Evolutionary conservation across 208 protist genomes (phyloP), one percentile per base, ranked within the genome.

Genomic region (Crithidia expoeki): DNA sequence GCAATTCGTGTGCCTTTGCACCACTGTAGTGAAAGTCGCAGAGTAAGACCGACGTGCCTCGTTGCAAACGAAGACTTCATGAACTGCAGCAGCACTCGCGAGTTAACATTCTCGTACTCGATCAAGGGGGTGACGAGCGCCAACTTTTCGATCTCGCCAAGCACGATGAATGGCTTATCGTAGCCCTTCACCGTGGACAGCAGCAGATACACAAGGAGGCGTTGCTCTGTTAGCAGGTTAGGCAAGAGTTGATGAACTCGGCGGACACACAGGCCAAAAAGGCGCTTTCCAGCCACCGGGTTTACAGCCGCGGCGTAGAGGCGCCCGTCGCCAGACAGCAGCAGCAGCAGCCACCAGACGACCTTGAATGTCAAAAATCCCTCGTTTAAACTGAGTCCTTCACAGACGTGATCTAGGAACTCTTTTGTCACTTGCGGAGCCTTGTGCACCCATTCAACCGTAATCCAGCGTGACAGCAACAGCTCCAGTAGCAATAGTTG

Each of bases 131-230:
- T 63, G 17, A 62, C 52, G 1, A 70, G 28, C 12, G 81, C 47
- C 12, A 74, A 68, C 23, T 69, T 81, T n/a, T 85, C 72, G 40
- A 86, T 81, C 36, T 85, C 77, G 5, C 50, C 55, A 12, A 85
- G 51, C 10, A 92, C 78, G 59, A 92, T 76, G 68, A 92, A 88
- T 1, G 86, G 80, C 53, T 58, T 74, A 10, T 78, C 81, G 40
- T 82, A 85, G 58, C 36, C 47, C 58, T 50, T 47, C 50, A 36
- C 42, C 60, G 75, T n/a, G 34, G 46, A 10, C 34, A 85, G 66
- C 34, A 50, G 19, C 19, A 85, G 62, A 46, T 85, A 84, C 14
- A 78, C 61, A 4, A 80, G 59, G 19, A 89, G 72, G 28, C 76
- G 81, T 27, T 92, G 68, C 42, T 74, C 66, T 4, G 69, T n/a